Base-by-base conservation (phyloP, 139 green algal genomes). In the Gonium pectorale region DNA sequence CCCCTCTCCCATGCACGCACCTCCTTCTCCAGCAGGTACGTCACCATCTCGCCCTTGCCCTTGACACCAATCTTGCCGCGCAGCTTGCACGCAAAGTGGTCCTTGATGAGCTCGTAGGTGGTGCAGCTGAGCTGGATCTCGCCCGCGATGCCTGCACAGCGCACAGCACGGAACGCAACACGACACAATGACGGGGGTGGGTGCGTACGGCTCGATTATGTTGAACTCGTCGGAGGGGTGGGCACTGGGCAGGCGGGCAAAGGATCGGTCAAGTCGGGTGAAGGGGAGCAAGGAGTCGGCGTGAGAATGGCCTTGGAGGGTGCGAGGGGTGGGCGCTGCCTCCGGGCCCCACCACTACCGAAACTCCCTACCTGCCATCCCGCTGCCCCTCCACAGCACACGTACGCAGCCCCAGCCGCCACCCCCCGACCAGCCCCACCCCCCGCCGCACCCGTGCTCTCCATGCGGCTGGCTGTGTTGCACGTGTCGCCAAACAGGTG, bases 1-100 rank as follows among this genome's bases (percentile, higher is more conserved):
- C 66, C 3, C 8, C 9, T 4, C 37, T 24, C 2, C 19, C 37
- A 35, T 35, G 19, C 29, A 5, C 77, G 43, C 40, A 73, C 60
- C 60, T 83, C 60, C 3, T 62, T 11, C 44, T 85, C 46, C 66
- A 83, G 68, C 37, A 87, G 71, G 86, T 90, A 88, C 17, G 86
- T 90, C 17, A 71, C 51, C 86, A 90, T 90, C 51, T 62, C 60
- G 4, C 80, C 86, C 81, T 90, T 90, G 69, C 86, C 86, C 54
- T 90, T 90, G 35, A 88, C 73, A 64, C 84, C 80, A 21, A 88
- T 67, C 63, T 75, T 84, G 63, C 78, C 78, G 63, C 78, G 77
- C n/a, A 83, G n/a, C 44, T 73, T 83, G 44, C 77, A 83, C 29
- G n/a, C 15, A 40, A 66, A 83, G 22, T 43, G n/a, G 35, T 83